Conservation (phyloP, 345 rosid genomes). For the Hevea brasiliensis region DNA sequence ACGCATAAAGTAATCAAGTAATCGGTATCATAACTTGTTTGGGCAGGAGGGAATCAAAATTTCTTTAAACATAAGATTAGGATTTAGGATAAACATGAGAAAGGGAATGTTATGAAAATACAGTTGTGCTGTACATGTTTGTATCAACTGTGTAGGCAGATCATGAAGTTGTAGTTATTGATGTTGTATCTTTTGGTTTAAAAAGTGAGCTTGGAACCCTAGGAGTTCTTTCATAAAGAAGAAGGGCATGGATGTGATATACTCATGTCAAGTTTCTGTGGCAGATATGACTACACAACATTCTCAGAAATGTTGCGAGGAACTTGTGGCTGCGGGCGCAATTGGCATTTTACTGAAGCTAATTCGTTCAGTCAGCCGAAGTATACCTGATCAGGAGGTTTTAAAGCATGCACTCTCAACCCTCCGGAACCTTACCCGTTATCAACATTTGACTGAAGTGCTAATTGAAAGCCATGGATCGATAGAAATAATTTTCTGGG, state of each 20-base stretch:
- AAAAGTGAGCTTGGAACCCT: neutral
- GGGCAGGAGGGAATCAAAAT: neutral
- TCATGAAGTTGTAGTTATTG: neutral
- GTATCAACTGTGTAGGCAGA: neutral
- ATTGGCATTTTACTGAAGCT: constrained; percentile 55
- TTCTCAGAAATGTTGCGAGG: constrained; percentile 82
- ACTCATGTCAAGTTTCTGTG: constrained; percentile 6
- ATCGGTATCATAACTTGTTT: neutral
- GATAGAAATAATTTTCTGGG: constrained; percentile 60
- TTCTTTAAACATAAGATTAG: neutral
- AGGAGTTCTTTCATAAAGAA: neutral
- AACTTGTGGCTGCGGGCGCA: constrained; percentile 89
- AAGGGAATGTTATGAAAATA: neutral
- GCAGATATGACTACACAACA: constrained; percentile 71
- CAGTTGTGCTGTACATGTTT: neutral
- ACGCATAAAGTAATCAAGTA: neutral
- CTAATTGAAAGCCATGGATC: constrained; percentile 56
- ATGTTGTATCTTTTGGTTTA: neutral
- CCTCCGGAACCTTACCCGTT: constrained; percentile 65
- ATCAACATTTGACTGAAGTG: constrained; percentile 60
- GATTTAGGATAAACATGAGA: neutral
- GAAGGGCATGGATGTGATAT: neutral
- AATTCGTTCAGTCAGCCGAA: constrained; percentile 70
- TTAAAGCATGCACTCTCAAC: constrained; percentile 78
- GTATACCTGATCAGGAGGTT: constrained; percentile 90